These are phyloP conservation scores for Lactarius akahatsu DNA, from an alignment of 768 basidiomycete species.

Conservation along the genomic window DNA sequence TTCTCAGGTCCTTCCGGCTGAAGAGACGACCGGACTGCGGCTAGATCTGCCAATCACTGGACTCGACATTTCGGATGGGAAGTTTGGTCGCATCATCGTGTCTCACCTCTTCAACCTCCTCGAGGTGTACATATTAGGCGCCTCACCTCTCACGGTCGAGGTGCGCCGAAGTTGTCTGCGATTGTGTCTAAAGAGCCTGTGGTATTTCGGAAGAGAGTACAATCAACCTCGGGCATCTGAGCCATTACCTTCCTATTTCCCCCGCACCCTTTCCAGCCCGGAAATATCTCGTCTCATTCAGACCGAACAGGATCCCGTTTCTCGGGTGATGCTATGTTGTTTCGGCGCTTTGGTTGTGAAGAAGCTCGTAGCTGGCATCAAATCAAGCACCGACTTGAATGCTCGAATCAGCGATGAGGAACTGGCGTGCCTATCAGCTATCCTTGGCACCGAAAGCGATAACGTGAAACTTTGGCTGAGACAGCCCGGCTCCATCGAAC, in stretches of 20 bases:
- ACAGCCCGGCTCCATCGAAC: too few relatives aligned
- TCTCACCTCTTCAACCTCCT: background rate
- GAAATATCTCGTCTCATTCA: background rate
- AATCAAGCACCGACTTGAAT: too few relatives aligned
- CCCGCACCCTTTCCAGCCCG: background rate
- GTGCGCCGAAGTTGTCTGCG: background rate
- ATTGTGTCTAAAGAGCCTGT: background rate
- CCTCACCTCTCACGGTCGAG: background rate
- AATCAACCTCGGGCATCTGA: background rate
- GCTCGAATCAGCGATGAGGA: too few relatives aligned
- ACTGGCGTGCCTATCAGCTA: too few relatives aligned
- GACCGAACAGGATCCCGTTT: background rate
- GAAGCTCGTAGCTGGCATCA: too few relatives aligned
- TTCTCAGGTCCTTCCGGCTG: background rate
- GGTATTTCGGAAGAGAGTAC: background rate
- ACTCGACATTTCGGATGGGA: background rate
- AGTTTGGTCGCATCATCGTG: background rate
- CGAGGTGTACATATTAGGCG: background rate
- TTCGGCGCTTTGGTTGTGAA: too few relatives aligned
- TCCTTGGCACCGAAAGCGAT: too few relatives aligned
- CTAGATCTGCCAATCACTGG: background rate
- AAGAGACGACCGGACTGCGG: background rate
- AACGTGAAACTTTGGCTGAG: too few relatives aligned
- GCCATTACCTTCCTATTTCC: background rate
- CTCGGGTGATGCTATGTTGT: background rate